Percentiles rank a stretch among this genome's conserved stretches.
phyloP scores from a whole-genome alignment of 495 filamentous ascomycete species.

The Daldinia vernicosa region DNA sequence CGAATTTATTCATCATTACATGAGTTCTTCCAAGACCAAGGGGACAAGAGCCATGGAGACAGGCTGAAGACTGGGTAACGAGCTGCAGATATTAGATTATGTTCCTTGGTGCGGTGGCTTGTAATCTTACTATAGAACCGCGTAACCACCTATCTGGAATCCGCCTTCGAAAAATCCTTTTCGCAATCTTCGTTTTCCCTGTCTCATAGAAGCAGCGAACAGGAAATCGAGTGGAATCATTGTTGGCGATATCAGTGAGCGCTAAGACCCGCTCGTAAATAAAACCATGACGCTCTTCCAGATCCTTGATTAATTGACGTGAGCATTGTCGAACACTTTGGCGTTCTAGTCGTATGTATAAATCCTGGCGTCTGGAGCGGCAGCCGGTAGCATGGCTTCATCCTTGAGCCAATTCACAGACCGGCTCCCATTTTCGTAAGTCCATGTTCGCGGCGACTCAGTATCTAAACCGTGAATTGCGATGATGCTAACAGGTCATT shows the following conservation, averaged over 20 bases:
- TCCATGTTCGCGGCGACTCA: constrained; percentile 19
- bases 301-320: constrained; percentile 12
- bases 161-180: not conserved
- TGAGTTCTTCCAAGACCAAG: constrained; percentile 27
- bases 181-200: constrained; percentile 5
- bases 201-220: constrained; percentile 17
- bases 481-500: constrained; percentile 16
- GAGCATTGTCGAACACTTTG: constrained; percentile 27
- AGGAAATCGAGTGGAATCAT: not conserved
- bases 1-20: constrained; percentile 32
- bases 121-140: constrained; percentile 10
- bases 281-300: constrained; percentile 1
- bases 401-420: constrained; percentile 46
- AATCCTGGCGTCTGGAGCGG: constrained; percentile 39
- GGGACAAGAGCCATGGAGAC: constrained; percentile 24
- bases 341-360: constrained; percentile 43
- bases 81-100: constrained; percentile 28
- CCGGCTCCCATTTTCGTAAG: constrained; percentile 12
- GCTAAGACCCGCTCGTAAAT: not conserved
- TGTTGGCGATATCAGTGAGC: constrained; percentile 16
- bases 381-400: constrained; percentile 41
- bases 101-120: constrained; percentile 5
- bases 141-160: not conserved
- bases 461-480: constrained; percentile 43
- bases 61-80: constrained; percentile 36